Conservation (phyloP, 768 basidiomycete species). For the Russula sp. region DNA sequence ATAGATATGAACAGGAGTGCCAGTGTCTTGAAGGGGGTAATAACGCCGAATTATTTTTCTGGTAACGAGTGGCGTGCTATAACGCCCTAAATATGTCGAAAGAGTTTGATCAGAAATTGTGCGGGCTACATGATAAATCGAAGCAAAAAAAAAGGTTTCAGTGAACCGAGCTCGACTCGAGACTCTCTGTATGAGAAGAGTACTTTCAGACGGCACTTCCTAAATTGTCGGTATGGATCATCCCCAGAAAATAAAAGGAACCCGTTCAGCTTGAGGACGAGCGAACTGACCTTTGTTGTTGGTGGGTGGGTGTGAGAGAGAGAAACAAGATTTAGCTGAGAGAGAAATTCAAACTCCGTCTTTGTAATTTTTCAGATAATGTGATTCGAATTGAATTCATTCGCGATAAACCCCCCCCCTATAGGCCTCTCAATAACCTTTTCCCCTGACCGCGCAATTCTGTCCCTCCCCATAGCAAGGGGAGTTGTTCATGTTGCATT, state of each 20-base stretch:
- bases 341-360: slow-evolving; percentile 18
- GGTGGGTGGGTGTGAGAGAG: background rate
- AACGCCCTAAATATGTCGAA: slow-evolving; percentile 3
- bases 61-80: background rate
- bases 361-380: slow-evolving; percentile 21
- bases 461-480: slow-evolving; percentile 8
- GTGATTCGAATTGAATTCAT: background rate
- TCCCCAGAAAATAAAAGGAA: background rate
- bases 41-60: slow-evolving; percentile 1
- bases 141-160: slow-evolving; percentile 3
- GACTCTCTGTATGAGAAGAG: background rate
- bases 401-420: slow-evolving; percentile 9
- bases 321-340: slow-evolving; percentile 19
- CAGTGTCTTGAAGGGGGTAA: background rate
- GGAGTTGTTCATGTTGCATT: slow-evolving; percentile 5
- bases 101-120: slow-evolving; percentile 2
- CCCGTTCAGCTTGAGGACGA: background rate
- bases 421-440: slow-evolving; percentile 1
- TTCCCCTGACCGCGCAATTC: slow-evolving; percentile 1
- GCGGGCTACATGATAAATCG: background rate
- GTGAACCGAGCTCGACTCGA: slow-evolving; percentile 25
- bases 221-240: slow-evolving; percentile 25
- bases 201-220: slow-evolving; percentile 25
- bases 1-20: background rate
- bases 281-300: background rate